Base-by-base conservation (phyloP, 805 yeast species). In the Metschnikowia cerradonensis region DNA sequence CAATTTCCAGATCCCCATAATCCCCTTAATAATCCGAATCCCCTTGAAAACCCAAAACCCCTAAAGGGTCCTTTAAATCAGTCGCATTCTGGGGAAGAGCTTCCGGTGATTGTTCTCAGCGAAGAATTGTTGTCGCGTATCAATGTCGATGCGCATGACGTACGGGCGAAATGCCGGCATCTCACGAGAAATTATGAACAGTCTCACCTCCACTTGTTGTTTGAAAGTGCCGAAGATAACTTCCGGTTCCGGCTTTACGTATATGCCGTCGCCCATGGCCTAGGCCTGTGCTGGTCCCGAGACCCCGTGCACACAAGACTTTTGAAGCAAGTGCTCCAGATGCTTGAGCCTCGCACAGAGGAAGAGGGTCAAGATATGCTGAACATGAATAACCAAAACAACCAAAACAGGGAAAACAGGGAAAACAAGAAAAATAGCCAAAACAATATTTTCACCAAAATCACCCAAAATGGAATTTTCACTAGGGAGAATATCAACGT, bases 191-290 rank as follows among this genome's bases (percentile, higher is more conserved):
- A 17, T 1, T 57, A 52, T 33, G 59, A 57, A 23, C 41, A 50
- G 39, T 45, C 50, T 15, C 15, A 33, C 4, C 49, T 57, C n/a
- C 53, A 47, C 31, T 41, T 45, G 17, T 19, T 56, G 34, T 56
- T 57, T 40, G 47, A 23, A 39, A 34, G 36, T 10, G 19, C 14
- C 2, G 54, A 49, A 26, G 49, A 43, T 14, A 56, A 57, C 40
- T 51, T 52, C 42, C 48, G 46, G 31, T 57, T 57, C 46, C 52
- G 61, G 7, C 48, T 57, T 20, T 49, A 43, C 47, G 51, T 57
- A 6, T 45, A 53, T 33, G 58, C 60, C 10, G 43, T 54, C 8
- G 47, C 47, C 5, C 45, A 37, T 38, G 51, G 53, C 14, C 51
- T 49, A 2, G 39, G 40, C 2, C 35, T 20, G 14, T 32, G 32